Percentiles rank a stretch among this genome's conserved stretches.
Conservation (phyloP, 2,329 filamentous ascomycete species). For the Sarocladium brachiariae region DNA sequence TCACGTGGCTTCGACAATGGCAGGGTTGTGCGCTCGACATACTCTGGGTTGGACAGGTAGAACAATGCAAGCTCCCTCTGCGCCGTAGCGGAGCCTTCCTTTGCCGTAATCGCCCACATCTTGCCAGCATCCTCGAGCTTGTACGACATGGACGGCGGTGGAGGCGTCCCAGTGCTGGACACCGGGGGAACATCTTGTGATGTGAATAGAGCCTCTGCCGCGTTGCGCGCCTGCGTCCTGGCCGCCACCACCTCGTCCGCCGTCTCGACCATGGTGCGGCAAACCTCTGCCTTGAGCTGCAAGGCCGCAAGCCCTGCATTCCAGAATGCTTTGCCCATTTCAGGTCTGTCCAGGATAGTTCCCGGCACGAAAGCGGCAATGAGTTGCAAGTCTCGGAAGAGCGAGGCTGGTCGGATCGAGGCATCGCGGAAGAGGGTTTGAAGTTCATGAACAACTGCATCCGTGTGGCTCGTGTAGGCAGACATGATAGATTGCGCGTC, state of each 20-base stretch:
- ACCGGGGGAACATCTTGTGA: slow-evolving; percentile 23
- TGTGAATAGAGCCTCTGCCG: slow-evolving; percentile 20
- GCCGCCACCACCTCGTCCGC: slow-evolving; percentile 48
- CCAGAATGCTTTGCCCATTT: slow-evolving; percentile 75
- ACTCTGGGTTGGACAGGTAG: slow-evolving; percentile 85
- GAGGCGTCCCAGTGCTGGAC: slow-evolving; percentile 30
- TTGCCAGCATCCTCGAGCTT: slow-evolving; percentile 73
- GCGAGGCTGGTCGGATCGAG: slow-evolving; percentile 65
- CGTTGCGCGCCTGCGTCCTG: slow-evolving; percentile 56
- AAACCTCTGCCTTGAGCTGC: slow-evolving; percentile 81
- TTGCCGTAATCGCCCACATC: slow-evolving; percentile 90
- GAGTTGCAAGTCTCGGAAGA: slow-evolving; percentile 76
- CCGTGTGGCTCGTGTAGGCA: slow-evolving; percentile 46
- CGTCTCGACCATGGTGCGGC: slow-evolving; percentile 67
- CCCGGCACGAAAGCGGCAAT: slow-evolving; percentile 60
- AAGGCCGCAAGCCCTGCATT: slow-evolving; percentile 83
- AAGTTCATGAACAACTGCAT: slow-evolving; percentile 60
- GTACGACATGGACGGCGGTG: slow-evolving; percentile 52
- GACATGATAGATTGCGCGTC: slow-evolving; percentile 45
- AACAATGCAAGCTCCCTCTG: slow-evolving; percentile 91
- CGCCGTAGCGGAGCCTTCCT: slow-evolving; percentile 75
- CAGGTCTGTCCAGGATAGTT: slow-evolving; percentile 53
- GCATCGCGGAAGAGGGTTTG: slow-evolving; percentile 61
- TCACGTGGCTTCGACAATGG: slow-evolving; percentile 80
- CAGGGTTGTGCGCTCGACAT: slow-evolving; percentile 71